Base-by-base conservation (phyloP, 352 stramenopile genomes). In the Phytophthora vignae region DNA sequence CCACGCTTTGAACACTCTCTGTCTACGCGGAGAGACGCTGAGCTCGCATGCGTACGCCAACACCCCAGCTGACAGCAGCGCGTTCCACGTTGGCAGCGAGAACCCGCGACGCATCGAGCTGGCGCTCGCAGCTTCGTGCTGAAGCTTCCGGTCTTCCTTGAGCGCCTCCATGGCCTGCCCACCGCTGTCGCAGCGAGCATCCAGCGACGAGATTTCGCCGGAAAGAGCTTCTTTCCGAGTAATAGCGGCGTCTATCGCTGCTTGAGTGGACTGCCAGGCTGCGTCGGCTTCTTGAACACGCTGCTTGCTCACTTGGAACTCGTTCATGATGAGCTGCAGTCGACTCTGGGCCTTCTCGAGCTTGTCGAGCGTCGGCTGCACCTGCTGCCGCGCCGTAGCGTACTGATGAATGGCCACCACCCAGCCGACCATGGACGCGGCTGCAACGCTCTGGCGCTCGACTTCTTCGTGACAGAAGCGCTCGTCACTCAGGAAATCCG, bases 371-470 rank as follows among this genome's bases (percentile, higher is more conserved):
- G 86, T 93, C 9, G 88, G 86, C 54, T 88, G 73, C 10, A 95
- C 84, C 29, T 90, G 67, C 0, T 74, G 73, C 9, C 82, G 67
- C 5, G 77, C 77, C 0, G 76, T 72, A 0, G 80, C 82, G 69
- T 94, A 95, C 60, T 90, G 76, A 29, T 89, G 74, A 46, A 95
- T 90, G 1, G 88, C 86, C 38, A 78, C 73, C 21, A 94, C 86
- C 86, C 88, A 95, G 3, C 88, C 71, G 1, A 92, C 85, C 84
- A 95, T 95, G 31, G 84, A 90, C 40, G 86, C 88, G 10, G 88
- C 88, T 8, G 88, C 88, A 0, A 95, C 77, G 29, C 85, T 93
- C 52, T 95, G 88, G 31, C 88, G 89, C 19, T 91, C 88, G 11
- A 95, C 86, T 65, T 92, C 80, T 71, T 92, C 75, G 10, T 74